These are phyloP conservation scores for Scortechinia acanthostroma DNA, from an alignment of 2,329 filamentous ascomycete genomes.

Conservation along the genomic window DNA sequence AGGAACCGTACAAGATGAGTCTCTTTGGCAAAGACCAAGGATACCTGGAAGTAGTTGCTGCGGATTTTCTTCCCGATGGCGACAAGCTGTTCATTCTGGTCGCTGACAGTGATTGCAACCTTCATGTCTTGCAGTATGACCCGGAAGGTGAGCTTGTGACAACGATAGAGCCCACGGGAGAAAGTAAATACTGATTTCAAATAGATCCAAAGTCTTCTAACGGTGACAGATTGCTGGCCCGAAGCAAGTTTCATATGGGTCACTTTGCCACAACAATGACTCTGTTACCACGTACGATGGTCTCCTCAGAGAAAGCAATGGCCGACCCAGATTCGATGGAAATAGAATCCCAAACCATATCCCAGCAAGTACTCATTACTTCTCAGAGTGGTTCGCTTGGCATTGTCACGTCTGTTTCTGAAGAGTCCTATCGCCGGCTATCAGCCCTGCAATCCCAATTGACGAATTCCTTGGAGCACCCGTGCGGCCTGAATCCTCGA, in stretches of 20 bases:
- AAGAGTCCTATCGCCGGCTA: conserved; percentile 52
- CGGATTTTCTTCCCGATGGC: conserved; percentile 58
- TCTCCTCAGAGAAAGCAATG: conserved; percentile 23
- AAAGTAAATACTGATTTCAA: conserved; percentile 3
- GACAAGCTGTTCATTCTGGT: conserved; percentile 53
- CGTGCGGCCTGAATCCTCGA: conserved; percentile 52
- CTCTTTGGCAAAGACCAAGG: conserved; percentile 55
- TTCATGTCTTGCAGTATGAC: conserved; percentile 62
- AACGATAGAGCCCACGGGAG: conserved; percentile 7
- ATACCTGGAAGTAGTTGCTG: conserved; percentile 49
- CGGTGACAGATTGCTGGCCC: conserved; percentile 51
- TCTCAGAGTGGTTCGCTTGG: conserved; percentile 47
- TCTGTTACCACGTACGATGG: conserved; percentile 41
- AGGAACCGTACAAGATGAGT: conserved; percentile 63
- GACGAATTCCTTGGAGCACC: conserved; percentile 46
- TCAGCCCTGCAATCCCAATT: conserved; percentile 53
- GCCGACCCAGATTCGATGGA: conserved; percentile 12
- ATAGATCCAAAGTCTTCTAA: conserved; percentile 57
- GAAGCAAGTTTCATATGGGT: conserved; percentile 57
- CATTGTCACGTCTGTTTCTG: conserved; percentile 49
- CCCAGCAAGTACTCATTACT: conserved; percentile 34
- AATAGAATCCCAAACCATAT: conserved; percentile 18
- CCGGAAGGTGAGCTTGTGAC: conserved; percentile 41
- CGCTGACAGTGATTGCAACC: conserved; percentile 52
- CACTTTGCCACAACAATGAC: conserved; percentile 45